Base-by-base conservation (phyloP, 2,329 filamentous ascomycete species). In the Hysterium pulicare region DNA sequence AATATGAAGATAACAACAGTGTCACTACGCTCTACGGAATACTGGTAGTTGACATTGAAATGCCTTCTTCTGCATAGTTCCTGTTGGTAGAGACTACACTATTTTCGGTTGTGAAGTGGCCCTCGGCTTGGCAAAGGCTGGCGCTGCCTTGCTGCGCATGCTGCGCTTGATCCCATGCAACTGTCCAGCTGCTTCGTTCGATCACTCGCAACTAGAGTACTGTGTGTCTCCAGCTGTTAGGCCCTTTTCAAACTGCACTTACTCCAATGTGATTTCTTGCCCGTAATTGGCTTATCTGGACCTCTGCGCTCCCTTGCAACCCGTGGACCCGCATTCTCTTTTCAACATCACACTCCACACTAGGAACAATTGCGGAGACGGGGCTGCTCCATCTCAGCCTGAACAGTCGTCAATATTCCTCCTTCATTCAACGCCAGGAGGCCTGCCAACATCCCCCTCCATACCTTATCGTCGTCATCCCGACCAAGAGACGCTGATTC, bases 401-500 rank as follows among this genome's bases (percentile, higher is more conserved):
- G 77, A 67, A 71, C 64, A 59, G 74, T 76, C 75, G 79, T 77
- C 89, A 96, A 82, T 72, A 96, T 96, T 95, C 80, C 87, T 82
- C 77, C 82, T 54, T 73, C 78, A 78, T 77, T 71, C 55, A 76
- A 75, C 55, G 68, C 70, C 59, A 78, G 77, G 70, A 83, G 83
- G 73, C 82, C 87, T 67, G 87, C 87, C 71, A 88, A 87, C 72
- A 95, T 96, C 68, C 90, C 90, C 60, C 79, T 96, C 62, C 86
- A 87, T 69, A 85, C 84, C 59, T 76, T 96, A 51, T 70, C 71
- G 39, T 67, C 59, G 66, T 75, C 69, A 44, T 54, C 66, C 47
- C 64, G 66, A 32, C 59, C 62, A 33, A 59, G 64, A 58, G 57
- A 66, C 57, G 55, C 50, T 59, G 57, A 71, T 65, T 54, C 58